These are phyloP conservation scores for Phytophthora agathidicida DNA, from an alignment of 352 stramenopile species.

Conservation along the genomic window DNA sequence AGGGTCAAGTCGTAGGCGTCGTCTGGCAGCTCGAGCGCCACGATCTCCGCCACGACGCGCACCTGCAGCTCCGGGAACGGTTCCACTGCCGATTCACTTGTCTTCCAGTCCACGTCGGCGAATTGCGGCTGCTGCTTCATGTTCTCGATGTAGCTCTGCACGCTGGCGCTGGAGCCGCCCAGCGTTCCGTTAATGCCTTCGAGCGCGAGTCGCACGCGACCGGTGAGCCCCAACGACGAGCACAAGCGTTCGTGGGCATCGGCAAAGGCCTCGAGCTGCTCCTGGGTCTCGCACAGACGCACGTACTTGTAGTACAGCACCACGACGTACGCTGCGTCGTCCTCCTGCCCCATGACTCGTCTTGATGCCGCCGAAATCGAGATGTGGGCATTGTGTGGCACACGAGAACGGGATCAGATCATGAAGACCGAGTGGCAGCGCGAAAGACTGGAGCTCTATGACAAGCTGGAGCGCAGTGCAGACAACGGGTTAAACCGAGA, in stretches of 20 bases:
- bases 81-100: constrained; percentile 45
- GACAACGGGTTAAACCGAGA: constrained; percentile 36
- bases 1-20: constrained; percentile 50
- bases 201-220: constrained; percentile 76
- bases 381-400: constrained; percentile 10
- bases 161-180: constrained; percentile 37
- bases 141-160: constrained; percentile 68
- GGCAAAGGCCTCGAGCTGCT: constrained; percentile 45
- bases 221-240: constrained; percentile 54
- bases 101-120: constrained; percentile 85
- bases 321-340: constrained; percentile 51
- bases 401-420: constrained; percentile 22
- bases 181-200: constrained; percentile 91
- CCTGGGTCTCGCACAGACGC: constrained; percentile 48
- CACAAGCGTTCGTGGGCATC: constrained; percentile 57
- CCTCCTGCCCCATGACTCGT: constrained; percentile 19
- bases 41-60: constrained; percentile 71
- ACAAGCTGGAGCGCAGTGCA: constrained; percentile 26
- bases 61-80: constrained; percentile 79
- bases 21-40: constrained; percentile 73
- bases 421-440: constrained; percentile 31
- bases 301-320: constrained; percentile 90
- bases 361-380: constrained; percentile 13
- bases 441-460: constrained; percentile 34
- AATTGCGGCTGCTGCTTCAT: constrained; percentile 53